Evolutionary conservation across 2,329 filamentous ascomycete genomes (phyloP).

Genomic region (Stachybotrys elegans): DNA sequence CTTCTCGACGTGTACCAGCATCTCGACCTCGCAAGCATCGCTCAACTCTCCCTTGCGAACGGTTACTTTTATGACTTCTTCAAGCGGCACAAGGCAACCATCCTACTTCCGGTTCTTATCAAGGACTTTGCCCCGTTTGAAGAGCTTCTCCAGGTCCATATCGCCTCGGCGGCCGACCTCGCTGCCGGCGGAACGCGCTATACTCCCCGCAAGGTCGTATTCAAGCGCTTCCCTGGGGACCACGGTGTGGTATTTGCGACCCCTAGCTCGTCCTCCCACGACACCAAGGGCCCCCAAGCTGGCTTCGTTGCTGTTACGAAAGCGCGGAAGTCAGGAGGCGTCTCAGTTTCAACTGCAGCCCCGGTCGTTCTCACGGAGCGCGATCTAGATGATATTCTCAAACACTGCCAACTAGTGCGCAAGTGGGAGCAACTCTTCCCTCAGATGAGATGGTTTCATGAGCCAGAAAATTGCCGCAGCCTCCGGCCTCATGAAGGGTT

Average conservation of each 20-base stretch:
- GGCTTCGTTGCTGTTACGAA: slow-evolving; percentile 18
- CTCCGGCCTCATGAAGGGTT: slow-evolving; percentile 36
- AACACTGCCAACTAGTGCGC: slow-evolving; percentile 29
- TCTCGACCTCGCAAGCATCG: slow-evolving; percentile 36
- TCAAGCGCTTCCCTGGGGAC: slow-evolving; percentile 30
- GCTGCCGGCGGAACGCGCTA: slow-evolving; percentile 25
- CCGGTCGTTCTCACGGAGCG: slow-evolving; percentile 23
- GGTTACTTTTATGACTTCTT: slow-evolving; percentile 36
- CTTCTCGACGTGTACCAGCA: slow-evolving; percentile 42
- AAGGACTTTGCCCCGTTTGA: slow-evolving; percentile 39
- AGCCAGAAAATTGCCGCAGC: slow-evolving; percentile 38
- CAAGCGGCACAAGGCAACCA: slow-evolving; percentile 29
- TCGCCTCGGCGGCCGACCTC: slow-evolving; percentile 33
- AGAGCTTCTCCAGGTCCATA: slow-evolving; percentile 41
- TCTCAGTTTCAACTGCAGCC: background rate
- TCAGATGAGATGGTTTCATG: slow-evolving; percentile 41
- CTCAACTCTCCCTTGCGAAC: slow-evolving; percentile 31
- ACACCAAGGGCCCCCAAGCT: background rate
- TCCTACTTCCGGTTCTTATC: slow-evolving; percentile 37
- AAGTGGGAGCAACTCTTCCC: slow-evolving; percentile 36
- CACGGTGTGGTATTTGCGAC: slow-evolving; percentile 19
- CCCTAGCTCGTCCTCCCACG: slow-evolving; percentile 5
- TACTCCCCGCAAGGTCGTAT: slow-evolving; percentile 32
- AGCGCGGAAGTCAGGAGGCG: slow-evolving; percentile 11
- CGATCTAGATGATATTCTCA: slow-evolving; percentile 27